Evolutionary conservation across 148 eudicot species (phyloP).

Genomic region (Rhododendron kiyosumense): DNA sequence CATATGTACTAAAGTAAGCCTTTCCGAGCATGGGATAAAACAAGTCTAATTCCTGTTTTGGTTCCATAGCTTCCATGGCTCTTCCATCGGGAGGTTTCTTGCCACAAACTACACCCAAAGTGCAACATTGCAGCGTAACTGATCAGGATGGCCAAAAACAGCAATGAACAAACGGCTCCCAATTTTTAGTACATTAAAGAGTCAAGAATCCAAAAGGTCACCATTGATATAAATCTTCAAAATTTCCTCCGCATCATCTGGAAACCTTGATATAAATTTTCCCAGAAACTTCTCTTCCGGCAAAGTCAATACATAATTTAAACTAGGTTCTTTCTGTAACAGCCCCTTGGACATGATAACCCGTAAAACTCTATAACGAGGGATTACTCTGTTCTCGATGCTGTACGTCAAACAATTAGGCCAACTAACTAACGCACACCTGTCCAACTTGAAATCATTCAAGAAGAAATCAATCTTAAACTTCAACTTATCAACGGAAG

Average conservation of each 20-base stretch:
- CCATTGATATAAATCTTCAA: conserved; percentile 21
- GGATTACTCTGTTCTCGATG: conserved; percentile 24
- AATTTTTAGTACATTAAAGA: too few species aligned
- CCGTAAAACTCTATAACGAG: conserved; percentile 21
- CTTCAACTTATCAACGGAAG: conserved; percentile 22
- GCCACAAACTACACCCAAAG: too few species aligned
- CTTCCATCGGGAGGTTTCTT: too few species aligned
- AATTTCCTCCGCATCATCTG: conserved; percentile 19
- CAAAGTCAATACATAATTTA: too few species aligned
- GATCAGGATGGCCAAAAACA: too few species aligned
- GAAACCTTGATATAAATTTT: conserved; percentile 13
- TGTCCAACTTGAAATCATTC: conserved; percentile 15
- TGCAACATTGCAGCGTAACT: too few species aligned
- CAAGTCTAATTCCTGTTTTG: too few species aligned
- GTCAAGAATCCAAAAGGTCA: conserved; percentile 10
- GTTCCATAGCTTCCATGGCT: too few species aligned
- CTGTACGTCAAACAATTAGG: conserved; percentile 19
- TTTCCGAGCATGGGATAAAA: too few species aligned
- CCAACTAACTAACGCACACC: conserved; percentile 2
- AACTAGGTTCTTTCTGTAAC: conserved; percentile 17
- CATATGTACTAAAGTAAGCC: too few species aligned
- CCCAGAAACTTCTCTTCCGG: conserved; percentile 18
- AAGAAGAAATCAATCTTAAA: conserved; percentile 17
- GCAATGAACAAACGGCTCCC: too few species aligned
- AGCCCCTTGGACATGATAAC: conserved; percentile 21